A percentile compares a stretch with the other conserved stretches of the same genome.
Conservation (phyloP, 148 eudicot species). For the Drosera capensis region DNA sequence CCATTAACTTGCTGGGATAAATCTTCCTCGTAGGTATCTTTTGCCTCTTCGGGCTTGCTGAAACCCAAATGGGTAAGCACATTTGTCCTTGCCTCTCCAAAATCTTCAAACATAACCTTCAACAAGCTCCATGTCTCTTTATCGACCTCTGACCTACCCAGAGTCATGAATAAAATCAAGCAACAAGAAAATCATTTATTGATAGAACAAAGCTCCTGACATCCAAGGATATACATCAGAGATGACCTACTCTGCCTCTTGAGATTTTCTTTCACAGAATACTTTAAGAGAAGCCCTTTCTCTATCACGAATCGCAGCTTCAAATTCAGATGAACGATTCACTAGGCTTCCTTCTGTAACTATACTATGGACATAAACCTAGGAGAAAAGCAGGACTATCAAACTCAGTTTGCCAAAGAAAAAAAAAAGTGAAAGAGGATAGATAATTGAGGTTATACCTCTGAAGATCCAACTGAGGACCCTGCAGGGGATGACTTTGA, state of each 20-base stretch:
- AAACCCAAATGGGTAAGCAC: conserved; percentile 85
- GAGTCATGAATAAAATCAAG: background rate
- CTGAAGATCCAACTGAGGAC: conserved; percentile 50
- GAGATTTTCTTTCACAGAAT: conserved; percentile 67
- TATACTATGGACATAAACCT: conserved; percentile 67
- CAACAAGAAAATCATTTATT: background rate
- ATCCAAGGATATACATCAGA: background rate
- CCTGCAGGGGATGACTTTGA: conserved; percentile 24
- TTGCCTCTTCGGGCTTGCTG: conserved; percentile 44
- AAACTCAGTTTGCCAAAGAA: conserved; percentile 1
- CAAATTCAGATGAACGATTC: conserved; percentile 73
- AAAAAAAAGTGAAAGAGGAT: background rate
- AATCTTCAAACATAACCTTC: conserved; percentile 97
- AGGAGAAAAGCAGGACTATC: background rate
- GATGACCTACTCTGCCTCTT: conserved; percentile 64
- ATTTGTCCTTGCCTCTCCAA: conserved; percentile 86
- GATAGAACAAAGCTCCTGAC: background rate
- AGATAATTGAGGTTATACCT: conserved; percentile 22
- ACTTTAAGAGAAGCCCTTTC: conserved; percentile 55
- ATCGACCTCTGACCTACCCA: conserved; percentile 66
- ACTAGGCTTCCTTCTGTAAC: conserved; percentile 69
- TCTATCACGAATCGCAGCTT: conserved; percentile 77
- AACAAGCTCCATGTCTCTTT: conserved; percentile 87
- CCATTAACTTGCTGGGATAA: conserved; percentile 50
- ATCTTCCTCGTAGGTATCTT: conserved; percentile 31